These are phyloP conservation scores for Kazachstania psychrophila DNA, from an alignment of 805 yeast genomes.

Conservation along the genomic window DNA sequence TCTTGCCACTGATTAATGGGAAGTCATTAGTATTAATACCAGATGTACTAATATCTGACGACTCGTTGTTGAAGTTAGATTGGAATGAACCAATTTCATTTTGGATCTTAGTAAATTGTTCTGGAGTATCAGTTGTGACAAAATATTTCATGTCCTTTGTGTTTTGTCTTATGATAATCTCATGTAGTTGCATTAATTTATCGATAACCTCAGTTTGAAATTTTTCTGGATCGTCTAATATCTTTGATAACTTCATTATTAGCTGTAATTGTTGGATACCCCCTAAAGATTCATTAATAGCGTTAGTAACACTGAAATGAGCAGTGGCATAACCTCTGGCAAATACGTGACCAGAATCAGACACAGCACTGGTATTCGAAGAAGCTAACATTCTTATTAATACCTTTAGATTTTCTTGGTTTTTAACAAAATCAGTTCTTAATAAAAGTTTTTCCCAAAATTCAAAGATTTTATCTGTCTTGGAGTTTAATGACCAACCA, in stretches of 20 bases:
- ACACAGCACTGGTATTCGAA: constrained; percentile 68
- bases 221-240: constrained; percentile 40
- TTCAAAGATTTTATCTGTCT: constrained; percentile 49
- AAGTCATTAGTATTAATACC: constrained; percentile 3
- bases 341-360: constrained; percentile 81
- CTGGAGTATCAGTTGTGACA: constrained; percentile 47
- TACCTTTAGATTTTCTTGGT: constrained; percentile 59
- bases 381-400: constrained; percentile 67
- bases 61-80: not conserved
- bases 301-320: constrained; percentile 48
- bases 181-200: constrained; percentile 44
- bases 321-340: constrained; percentile 65
- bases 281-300: constrained; percentile 50
- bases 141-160: constrained; percentile 36
- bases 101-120: constrained; percentile 17
- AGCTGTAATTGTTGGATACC: constrained; percentile 78
- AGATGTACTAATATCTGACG: no score
- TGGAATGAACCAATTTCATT: constrained; percentile 25
- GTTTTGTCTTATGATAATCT: constrained; percentile 31
- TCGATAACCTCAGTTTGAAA: constrained; percentile 55
- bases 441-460: constrained; percentile 61
- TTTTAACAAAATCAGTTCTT: constrained; percentile 54
- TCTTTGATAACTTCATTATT: constrained; percentile 47
- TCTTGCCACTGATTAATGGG: constrained; percentile 4
- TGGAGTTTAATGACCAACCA: constrained; percentile 64